A percentile compares a stretch with the other conserved stretches of the same genome.
Evolutionary conservation across 306 rosid genomes (phyloP).

Genomic region (Cicer judaicum): DNA sequence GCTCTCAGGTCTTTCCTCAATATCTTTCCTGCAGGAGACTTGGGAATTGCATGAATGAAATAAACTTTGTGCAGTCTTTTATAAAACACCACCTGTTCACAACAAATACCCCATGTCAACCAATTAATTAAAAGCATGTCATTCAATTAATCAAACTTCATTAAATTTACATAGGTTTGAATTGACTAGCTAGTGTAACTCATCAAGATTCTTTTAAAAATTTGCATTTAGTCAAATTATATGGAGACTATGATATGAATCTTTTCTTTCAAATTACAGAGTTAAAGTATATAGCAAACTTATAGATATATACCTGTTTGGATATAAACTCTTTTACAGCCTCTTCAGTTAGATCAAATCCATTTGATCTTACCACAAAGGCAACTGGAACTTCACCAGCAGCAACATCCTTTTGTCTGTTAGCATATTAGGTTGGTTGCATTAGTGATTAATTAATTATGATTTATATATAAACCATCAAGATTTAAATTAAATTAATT

Average conservation of each 20-base stretch:
- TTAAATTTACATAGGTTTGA: neutral
- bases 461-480: neutral
- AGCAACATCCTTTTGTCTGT: slow-evolving; percentile 76
- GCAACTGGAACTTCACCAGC: slow-evolving; percentile 98
- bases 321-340: slow-evolving; percentile 71
- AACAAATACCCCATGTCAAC: slow-evolving; percentile 26
- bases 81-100: slow-evolving; percentile 80
- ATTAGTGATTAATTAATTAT: neutral
- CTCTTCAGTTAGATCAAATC: slow-evolving; percentile 67
- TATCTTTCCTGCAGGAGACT: slow-evolving; percentile 87
- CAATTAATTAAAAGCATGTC: neutral
- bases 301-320: slow-evolving; percentile 60
- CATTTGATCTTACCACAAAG: slow-evolving; percentile 71
- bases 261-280: neutral
- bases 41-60: slow-evolving; percentile 80
- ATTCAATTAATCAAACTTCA: slow-evolving; percentile 16
- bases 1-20: slow-evolving; percentile 84
- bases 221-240: neutral
- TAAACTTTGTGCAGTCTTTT: slow-evolving; percentile 78
- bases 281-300: neutral
- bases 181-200: neutral
- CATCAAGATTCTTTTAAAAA: neutral
- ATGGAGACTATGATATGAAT: neutral
- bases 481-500: slow-evolving; percentile 1
- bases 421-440: neutral